Base-by-base conservation (phyloP, 1,139 yeast species). In the Blastobotrys indianensis region DNA sequence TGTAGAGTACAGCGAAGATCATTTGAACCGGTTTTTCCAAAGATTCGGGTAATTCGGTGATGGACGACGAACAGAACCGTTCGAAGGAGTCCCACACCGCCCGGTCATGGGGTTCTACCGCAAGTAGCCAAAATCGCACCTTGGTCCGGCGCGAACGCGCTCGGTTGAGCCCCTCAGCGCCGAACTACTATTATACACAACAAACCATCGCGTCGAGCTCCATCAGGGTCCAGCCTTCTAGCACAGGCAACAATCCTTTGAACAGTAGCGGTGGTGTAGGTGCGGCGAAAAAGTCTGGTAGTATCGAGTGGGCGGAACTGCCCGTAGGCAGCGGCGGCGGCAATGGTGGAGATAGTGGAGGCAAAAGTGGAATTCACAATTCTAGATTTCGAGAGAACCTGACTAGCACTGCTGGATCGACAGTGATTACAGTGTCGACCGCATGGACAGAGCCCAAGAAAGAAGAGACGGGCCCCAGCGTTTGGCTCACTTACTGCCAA, bases 401-500 rank as follows among this genome's bases (percentile, higher is more conserved):
- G 11, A 31, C 7, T 10, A 8, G 16, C 13, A 20, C 10, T 16
- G 28, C 5, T 25, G 32, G 36, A 5, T 15, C 36, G n/a, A 33
- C 16, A 15, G 10, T 20, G 2, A 5, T 11, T 10, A 33, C 36
- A 6, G 25, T 20, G 25, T 20, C 25, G 25, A 20, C 25, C 7
- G 25, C 25, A 20, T 20, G 25, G 25, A 20, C 25, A 4, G 30
- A 29, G 13, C 12, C 17, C 23, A 37, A 16, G 4, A 20, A 10
- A 31, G 25, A 23, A n/a, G 15, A 29, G 13, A n/a, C 32, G 3
- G 11, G 20, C 32, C 63, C 79, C 36, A 76, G 83, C 40, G 67
- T 77, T 42, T 88, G 96, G 97, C 75, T 77, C 55, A 68, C 79
- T 2, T 88, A 85, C 64, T 86, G 95, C 62, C 78, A 79, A 56